Base-by-base conservation (phyloP, 768 basidiomycete species). In the Suillus subalutaceus region DNA sequence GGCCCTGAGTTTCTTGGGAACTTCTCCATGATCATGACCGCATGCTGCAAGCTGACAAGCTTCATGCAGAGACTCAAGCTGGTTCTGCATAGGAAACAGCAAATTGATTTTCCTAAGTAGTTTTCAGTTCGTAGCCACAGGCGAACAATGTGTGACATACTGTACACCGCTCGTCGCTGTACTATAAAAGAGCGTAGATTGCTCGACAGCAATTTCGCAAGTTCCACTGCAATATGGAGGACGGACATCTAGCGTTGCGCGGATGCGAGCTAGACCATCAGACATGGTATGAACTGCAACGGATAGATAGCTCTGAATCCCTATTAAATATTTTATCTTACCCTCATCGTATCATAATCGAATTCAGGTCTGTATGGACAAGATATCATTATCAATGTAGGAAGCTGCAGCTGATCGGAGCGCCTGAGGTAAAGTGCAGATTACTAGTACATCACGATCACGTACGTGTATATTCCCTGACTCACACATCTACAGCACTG, bases 31-130 rank as follows among this genome's bases (percentile, higher is more conserved):
- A 18, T 75, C 69, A 0, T 65, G 32, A 7, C 83, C 82, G 62
- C 83, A 84, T 0, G 79, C 74, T 6, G 82, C 82, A 0, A 76
- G 79, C 4, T 79, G 69, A 66, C 84, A 84, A 2, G 79, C 78
- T 1, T 70, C 63, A 0, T 74, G 64, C 2, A 85, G 78, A 12
- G 67, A 61, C 23, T 74, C 63, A 5, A 65, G 53, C 44, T 66
- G 52, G n/a, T n/a, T 13, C 35, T 46, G 53, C 20, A 43, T 65
- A 35, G 43, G 56, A 41, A 18, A 60, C 16, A 60, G 18, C 41
- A 60, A 30, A 60, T 60, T 30, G 6, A 60, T 60, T 43, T 60
- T 41, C 20, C 59, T 60, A 18, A 16, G 12, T 32, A 20, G 18
- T 20, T 43, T 60, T 60, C 12, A 60, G 26, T 32, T 43, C 12